Evolutionary conservation across 176 grass and related monocot genomes (phyloP).

Genomic region (Triticum urartu): DNA sequence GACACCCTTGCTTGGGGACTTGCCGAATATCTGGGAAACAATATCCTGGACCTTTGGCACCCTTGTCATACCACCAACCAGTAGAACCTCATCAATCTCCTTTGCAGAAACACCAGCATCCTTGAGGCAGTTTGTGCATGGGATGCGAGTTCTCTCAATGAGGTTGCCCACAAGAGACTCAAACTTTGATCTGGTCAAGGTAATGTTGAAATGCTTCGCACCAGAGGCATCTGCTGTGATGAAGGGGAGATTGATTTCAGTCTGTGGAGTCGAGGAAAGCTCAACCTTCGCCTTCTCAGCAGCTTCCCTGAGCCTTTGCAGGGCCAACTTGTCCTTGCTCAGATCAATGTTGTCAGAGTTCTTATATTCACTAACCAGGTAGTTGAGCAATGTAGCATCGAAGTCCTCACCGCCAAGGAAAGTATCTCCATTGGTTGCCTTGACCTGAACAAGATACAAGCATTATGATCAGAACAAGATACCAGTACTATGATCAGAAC

Average conservation of each 20-base stretch:
- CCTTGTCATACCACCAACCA: constrained; percentile 98
- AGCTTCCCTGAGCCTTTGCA: constrained; percentile 98
- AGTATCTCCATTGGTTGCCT: constrained; percentile 96
- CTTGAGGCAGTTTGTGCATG: constrained; percentile 86
- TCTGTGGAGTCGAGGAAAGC: constrained; percentile 89
- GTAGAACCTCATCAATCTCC: constrained; percentile 89
- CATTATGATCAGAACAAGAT: constrained; percentile 8
- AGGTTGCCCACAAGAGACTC: constrained; percentile 69
- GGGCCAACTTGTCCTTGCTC: constrained; percentile 72
- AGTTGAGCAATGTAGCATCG: constrained; percentile 78
- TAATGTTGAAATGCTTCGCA: constrained; percentile 96
- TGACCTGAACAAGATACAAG: constrained; percentile 58
- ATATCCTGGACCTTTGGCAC: constrained; percentile 94
- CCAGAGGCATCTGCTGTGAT: constrained; percentile 91
- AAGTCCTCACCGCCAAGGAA: constrained; percentile 99
- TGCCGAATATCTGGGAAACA: constrained; percentile 87
- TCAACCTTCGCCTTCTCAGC: constrained; percentile 98
- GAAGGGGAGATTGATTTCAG: constrained; percentile 95
- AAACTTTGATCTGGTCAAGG: constrained; percentile 89
- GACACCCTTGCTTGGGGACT: constrained; percentile 90
- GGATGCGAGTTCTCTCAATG: constrained; percentile 84
- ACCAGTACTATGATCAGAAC: constrained; percentile 11
- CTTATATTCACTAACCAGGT: constrained; percentile 90
- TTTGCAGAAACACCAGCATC: constrained; percentile 86
- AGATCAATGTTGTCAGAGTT: constrained; percentile 88